Evolutionary conservation across 176 grass and related monocot genomes (phyloP).

Genomic region (Guadua angustifolia): DNA sequence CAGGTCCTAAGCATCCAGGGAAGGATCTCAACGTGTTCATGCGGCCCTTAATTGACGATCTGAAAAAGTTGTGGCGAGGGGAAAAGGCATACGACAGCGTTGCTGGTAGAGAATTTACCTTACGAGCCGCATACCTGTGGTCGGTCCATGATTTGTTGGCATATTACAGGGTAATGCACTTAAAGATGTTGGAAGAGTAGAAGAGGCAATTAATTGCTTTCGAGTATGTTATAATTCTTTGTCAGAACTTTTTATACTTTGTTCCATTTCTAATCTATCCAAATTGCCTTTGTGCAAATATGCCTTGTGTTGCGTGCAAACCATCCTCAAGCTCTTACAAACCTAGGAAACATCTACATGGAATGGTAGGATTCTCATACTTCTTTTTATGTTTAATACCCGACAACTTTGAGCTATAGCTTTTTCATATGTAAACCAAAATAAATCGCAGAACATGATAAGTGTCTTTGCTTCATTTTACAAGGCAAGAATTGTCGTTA

Average conservation of each 20-base stretch:
- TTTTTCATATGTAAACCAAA: slow-evolving; percentile 32
- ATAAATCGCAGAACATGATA: slow-evolving; percentile 68
- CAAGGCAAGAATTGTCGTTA: slow-evolving; percentile 80
- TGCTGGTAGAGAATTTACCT: too few relatives aligned
- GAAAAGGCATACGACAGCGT: too few relatives aligned
- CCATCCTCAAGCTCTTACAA: slow-evolving; percentile 89
- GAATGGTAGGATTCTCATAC: slow-evolving; percentile 67
- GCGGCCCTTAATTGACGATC: too few relatives aligned
- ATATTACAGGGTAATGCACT: slow-evolving; percentile 85
- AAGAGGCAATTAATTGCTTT: slow-evolving; percentile 87
- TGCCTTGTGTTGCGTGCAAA: slow-evolving; percentile 85
- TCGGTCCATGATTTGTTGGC: too few relatives aligned
- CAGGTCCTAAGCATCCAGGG: too few relatives aligned
- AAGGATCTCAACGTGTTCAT: too few relatives aligned
- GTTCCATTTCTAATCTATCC: background rate
- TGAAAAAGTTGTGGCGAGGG: too few relatives aligned
- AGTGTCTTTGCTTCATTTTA: slow-evolving; percentile 74
- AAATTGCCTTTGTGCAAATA: slow-evolving; percentile 54
- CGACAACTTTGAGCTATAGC: background rate
- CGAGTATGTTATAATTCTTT: slow-evolving; percentile 48
- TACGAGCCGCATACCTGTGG: too few relatives aligned
- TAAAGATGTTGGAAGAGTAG: slow-evolving; percentile 86
- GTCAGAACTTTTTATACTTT: too few relatives aligned
- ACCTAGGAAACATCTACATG: slow-evolving; percentile 92
- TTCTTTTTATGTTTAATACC: slow-evolving; percentile 4